Percentiles rank a stretch among this genome's conserved stretches.
Evolutionary conservation across 2,329 filamentous ascomycete genomes (phyloP).

Genomic region (Diaporthe sp.): DNA sequence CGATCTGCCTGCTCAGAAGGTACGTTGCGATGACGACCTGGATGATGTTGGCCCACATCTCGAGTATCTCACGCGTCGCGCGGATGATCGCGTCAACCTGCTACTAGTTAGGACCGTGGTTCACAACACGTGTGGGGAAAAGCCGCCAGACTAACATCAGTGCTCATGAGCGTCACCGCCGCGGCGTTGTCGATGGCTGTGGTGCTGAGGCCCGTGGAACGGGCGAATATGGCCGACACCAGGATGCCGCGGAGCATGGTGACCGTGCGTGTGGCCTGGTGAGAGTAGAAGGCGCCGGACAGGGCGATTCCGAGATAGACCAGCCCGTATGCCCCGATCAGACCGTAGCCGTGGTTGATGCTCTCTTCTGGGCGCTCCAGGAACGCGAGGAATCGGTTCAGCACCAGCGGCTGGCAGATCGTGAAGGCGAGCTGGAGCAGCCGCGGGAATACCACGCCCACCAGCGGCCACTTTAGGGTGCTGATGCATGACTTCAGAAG

Average conservation of each 20-base stretch:
- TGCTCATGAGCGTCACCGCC: constrained; percentile 58
- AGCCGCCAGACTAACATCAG: constrained; percentile 49
- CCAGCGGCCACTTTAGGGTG: constrained; percentile 49
- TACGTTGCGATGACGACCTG: constrained; percentile 53
- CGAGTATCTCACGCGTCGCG: constrained; percentile 42
- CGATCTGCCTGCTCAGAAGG: constrained; percentile 52
- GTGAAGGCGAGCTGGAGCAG: constrained; percentile 53
- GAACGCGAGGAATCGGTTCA: constrained; percentile 52
- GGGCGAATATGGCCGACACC: constrained; percentile 52
- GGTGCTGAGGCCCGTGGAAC: constrained; percentile 50
- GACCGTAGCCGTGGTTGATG: constrained; percentile 46
- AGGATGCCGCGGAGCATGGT: constrained; percentile 51
- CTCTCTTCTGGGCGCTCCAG: constrained; percentile 44
- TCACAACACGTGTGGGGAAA: neutral
- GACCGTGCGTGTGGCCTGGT: constrained; percentile 51
- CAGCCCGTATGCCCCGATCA: constrained; percentile 44
- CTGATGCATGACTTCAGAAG: constrained; percentile 48
- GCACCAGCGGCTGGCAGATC: constrained; percentile 54
- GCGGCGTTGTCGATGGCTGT: constrained; percentile 50
- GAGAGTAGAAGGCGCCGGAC: constrained; percentile 51
- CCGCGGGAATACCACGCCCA: constrained; percentile 51
- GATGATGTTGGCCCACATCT: constrained; percentile 55
- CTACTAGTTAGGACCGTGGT: neutral
- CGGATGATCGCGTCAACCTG: constrained; percentile 56
- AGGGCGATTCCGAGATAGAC: constrained; percentile 46